A percentile compares a stretch with the other conserved stretches of the same genome.
phyloP scores from a whole-genome alignment of 1,284 basidiomycete species.

The Xerocomus minutiporus region DNA sequence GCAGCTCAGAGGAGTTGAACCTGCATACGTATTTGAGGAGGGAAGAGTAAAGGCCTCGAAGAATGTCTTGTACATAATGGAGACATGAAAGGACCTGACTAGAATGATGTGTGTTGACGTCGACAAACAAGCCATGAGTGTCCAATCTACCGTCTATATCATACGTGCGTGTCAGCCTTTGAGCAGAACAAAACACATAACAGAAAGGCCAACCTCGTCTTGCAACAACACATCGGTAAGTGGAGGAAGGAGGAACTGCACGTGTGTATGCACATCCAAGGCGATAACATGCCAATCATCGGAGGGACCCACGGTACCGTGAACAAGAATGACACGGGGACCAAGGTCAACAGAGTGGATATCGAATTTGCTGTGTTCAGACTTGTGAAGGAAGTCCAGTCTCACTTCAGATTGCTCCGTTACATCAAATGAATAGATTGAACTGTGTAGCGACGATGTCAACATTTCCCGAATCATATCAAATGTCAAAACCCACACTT shows the following conservation, averaged over 20 bases:
- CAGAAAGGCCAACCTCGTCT: not conserved
- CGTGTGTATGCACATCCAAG: slow-evolving; percentile 15
- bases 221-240: not conserved
- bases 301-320: not conserved
- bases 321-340: slow-evolving; percentile 12
- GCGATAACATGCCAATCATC: slow-evolving; percentile 3
- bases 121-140: not conserved
- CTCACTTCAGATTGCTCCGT: slow-evolving; percentile 2
- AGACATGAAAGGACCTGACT: not conserved
- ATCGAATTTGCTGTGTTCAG: slow-evolving; percentile 1
- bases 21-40: not conserved
- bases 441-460: slow-evolving; percentile 7
- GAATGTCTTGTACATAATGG: not conserved
- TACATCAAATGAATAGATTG: slow-evolving; percentile 10
- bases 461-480: not conserved
- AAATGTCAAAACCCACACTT: slow-evolving; percentile 1
- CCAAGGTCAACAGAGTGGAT: slow-evolving; percentile 11
- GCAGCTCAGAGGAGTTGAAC: not conserved
- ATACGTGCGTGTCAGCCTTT: not conserved
- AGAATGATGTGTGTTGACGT: not conserved
- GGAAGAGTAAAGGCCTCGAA: not conserved
- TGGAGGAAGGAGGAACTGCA: slow-evolving; percentile 1
- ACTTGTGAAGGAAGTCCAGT: slow-evolving; percentile 11
- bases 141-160: not conserved
- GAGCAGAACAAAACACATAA: not conserved